Conservation (phyloP, 371 early-diverging fungal species). For the Chytridium lagenaria region DNA sequence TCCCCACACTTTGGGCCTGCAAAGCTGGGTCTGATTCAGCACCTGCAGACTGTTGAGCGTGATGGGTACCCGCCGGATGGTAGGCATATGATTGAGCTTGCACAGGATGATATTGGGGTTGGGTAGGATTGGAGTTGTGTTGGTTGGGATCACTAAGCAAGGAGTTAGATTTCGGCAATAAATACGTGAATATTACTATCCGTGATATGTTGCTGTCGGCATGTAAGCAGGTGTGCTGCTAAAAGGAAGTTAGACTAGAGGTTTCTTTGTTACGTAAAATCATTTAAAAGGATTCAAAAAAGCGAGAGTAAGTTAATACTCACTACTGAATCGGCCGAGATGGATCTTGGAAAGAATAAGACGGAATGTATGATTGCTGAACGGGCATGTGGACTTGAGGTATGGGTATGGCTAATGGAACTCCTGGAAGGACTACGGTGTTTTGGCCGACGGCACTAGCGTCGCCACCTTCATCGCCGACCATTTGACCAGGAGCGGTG, state of each 20-base stretch:
- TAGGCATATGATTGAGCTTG: neutral
- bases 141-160: neutral
- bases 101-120: slow-evolving; percentile 5
- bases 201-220: neutral
- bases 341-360: neutral
- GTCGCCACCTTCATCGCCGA: neutral
- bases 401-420: neutral
- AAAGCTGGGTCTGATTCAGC: neutral
- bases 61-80: neutral
- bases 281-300: neutral
- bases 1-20: neutral
- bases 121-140: neutral
- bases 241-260: neutral
- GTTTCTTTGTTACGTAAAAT: neutral
- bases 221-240: slow-evolving; percentile 6
- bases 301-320: neutral
- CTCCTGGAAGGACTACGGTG: neutral
- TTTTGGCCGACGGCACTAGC: neutral
- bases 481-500: neutral
- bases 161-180: neutral
- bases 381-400: slow-evolving; percentile 1
- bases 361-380: neutral
- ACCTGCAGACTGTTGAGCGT: slow-evolving; percentile 8
- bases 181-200: neutral
- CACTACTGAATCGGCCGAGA: neutral